Evolutionary conservation across 495 filamentous ascomycete species (phyloP).

Genomic region (Hypoxylon rickii): DNA sequence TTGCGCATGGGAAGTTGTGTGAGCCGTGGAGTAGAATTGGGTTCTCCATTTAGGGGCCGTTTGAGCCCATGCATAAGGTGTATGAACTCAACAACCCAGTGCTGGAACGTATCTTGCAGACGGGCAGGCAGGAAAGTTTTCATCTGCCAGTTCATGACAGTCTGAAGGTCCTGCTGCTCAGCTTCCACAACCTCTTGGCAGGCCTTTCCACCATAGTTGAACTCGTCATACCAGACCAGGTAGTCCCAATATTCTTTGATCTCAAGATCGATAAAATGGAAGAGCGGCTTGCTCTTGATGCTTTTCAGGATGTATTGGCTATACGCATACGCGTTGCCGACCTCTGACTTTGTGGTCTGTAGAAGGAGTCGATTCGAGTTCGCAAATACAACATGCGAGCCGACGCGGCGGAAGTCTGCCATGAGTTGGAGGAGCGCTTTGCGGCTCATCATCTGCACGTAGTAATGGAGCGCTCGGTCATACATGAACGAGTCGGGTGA

Average conservation of each 20-base stretch:
- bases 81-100: constrained; percentile 94
- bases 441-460: constrained; percentile 96
- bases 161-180: constrained; percentile 86
- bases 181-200: constrained; percentile 79
- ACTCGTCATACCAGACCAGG: constrained; percentile 98
- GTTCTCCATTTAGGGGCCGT: constrained; percentile 58
- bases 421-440: constrained; percentile 97
- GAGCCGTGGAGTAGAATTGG: constrained; percentile 66
- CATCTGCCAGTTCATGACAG: constrained; percentile 98
- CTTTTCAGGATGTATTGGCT: constrained; percentile 96
- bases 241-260: constrained; percentile 99
- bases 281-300: constrained; percentile 90
- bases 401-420: constrained; percentile 94
- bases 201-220: constrained; percentile 96
- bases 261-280: constrained; percentile 96
- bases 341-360: constrained; percentile 95
- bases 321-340: constrained; percentile 96
- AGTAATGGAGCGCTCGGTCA: constrained; percentile 94
- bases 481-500: constrained; percentile 90
- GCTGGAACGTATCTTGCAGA: constrained; percentile 83
- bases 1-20: constrained; percentile 73
- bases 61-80: constrained; percentile 90
- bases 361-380: constrained; percentile 86
- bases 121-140: constrained; percentile 80
- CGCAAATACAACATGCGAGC: constrained; percentile 90